Evolutionary conservation across 306 rosid species (phyloP), one percentile per base, ranked within the genome.

Genomic region (Begonia fuchsioides): DNA sequence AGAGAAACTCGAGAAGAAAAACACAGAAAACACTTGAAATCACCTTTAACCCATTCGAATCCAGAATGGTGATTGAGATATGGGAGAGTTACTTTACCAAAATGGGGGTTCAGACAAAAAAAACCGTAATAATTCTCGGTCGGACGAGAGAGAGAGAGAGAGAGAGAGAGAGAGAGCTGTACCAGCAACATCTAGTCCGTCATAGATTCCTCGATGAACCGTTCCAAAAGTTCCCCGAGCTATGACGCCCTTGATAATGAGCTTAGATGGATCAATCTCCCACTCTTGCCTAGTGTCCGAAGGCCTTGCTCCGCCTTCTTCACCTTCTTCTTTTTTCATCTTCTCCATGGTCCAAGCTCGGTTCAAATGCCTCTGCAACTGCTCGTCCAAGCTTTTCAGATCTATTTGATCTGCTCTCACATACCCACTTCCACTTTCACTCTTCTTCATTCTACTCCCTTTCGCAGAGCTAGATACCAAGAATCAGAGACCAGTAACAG

Each of bases 141-240:
- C 3, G 32, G 3, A 5, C 0, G 3, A 20, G 32, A 2, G 13
- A 5, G 39, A 20, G 38, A 8, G 35, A 8, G 12, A 0, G 8
- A 26, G 8, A 2, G 13, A 5, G 39, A 20, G 26, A 5, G 35
- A 8, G 12, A 13, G 38, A 15, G 11, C 38, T 15, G 3, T 70
- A 90, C 98, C 95, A 7, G 94, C 98, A 49, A 85, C 98, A 56
- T 90, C 98, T 44, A 44, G 77, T 43, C 95, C 94, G 51, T 90
- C 95, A 64, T 90, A 90, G 66, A 81, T 56, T 60, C 95, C 98
- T 38, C 98, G 90, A 64, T 90, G 98, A 63, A 90, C 98, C 38
- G 98, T 79, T n/a, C 95, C 98, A 61, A 90, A 90, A 62, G 95
- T 82, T 32, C 98, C 98, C 40, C 98, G 93, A 62, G 98, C 98